Conservation (phyloP, 2,329 filamentous ascomycete species). For the Penicillium sp. region DNA sequence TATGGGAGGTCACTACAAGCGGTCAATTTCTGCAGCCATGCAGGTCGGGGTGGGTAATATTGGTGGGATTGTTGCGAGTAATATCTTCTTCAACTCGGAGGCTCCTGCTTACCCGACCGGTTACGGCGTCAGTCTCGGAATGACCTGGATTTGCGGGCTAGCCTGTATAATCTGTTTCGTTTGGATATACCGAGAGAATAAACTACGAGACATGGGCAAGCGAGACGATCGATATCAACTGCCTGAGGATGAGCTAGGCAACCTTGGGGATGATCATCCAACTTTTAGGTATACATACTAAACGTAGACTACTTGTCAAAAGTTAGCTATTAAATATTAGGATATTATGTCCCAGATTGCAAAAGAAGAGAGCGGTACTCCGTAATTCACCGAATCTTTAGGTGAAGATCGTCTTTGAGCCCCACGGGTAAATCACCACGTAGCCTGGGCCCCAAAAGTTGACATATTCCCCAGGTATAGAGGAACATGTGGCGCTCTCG, state of each 20-base stretch:
- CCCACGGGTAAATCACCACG: neutral
- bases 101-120: slow-evolving; percentile 34
- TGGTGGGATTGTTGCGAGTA: slow-evolving; percentile 41
- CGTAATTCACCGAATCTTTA: neutral
- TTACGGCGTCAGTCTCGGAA: slow-evolving; percentile 32
- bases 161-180: slow-evolving; percentile 35
- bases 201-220: slow-evolving; percentile 37
- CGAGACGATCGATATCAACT: slow-evolving; percentile 40
- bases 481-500: too few relatives aligned
- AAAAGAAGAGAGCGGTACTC: neutral
- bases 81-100: slow-evolving; percentile 36
- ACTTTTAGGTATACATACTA: slow-evolving; percentile 43
- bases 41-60: slow-evolving; percentile 48
- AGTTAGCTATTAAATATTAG: neutral
- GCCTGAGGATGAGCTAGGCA: slow-evolving; percentile 40
- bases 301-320: neutral
- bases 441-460: neutral
- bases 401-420: neutral
- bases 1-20: slow-evolving; percentile 62
- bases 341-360: neutral
- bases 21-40: slow-evolving; percentile 57
- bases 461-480: too few relatives aligned
- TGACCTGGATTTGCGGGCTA: slow-evolving; percentile 41
- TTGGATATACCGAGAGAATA: slow-evolving; percentile 43
- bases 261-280: slow-evolving; percentile 47